Conservation (phyloP, 352 stramenopile genomes). For the Aphanomyces invadans region DNA sequence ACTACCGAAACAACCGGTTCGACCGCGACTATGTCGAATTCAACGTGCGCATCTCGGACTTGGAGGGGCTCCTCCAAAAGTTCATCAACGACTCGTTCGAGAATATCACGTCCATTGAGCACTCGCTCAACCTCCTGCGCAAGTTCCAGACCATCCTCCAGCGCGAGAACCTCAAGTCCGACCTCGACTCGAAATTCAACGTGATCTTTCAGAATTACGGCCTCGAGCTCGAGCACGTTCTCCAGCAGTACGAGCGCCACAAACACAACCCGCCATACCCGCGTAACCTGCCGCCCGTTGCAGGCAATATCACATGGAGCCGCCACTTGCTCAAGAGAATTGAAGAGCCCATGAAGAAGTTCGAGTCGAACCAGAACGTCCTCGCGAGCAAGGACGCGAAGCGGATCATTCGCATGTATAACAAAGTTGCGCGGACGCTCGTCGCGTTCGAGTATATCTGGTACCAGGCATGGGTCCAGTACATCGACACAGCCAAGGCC, state of each 20-base stretch:
- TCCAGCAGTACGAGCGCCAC: constrained; percentile 98
- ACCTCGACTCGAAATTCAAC: constrained; percentile 98
- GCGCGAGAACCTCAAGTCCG: constrained; percentile 96
- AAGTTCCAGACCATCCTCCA: constrained; percentile 98
- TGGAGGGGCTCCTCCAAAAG: constrained; percentile 95
- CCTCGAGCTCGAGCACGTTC: constrained; percentile 94
- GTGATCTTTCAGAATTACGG: constrained; percentile 99
- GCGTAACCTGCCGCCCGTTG: constrained; percentile 94
- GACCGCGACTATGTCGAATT: constrained; percentile 96
- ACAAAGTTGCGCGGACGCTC: constrained; percentile 96
- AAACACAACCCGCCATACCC: constrained; percentile 96
- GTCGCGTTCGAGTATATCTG: constrained; percentile 99
- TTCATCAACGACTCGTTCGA: constrained; percentile 99
- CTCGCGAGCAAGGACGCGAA: constrained; percentile 95
- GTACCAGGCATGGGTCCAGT: constrained; percentile 98
- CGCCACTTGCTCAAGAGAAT: constrained; percentile 97
- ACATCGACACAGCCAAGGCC: constrained; percentile 96
- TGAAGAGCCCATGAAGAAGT: constrained; percentile 99
- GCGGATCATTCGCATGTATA: constrained; percentile 99
- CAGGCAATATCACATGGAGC: constrained; percentile 97
- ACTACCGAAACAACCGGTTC: constrained; percentile 99
- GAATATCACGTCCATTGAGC: constrained; percentile 97
- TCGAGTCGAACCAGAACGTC: constrained; percentile 97
- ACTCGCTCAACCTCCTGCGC: constrained; percentile 93
- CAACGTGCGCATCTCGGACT: constrained; percentile 92